These are phyloP conservation scores for Aspergillus nidulans DNA, from an alignment of 495 filamentous ascomycete genomes.

Conservation along the genomic window DNA sequence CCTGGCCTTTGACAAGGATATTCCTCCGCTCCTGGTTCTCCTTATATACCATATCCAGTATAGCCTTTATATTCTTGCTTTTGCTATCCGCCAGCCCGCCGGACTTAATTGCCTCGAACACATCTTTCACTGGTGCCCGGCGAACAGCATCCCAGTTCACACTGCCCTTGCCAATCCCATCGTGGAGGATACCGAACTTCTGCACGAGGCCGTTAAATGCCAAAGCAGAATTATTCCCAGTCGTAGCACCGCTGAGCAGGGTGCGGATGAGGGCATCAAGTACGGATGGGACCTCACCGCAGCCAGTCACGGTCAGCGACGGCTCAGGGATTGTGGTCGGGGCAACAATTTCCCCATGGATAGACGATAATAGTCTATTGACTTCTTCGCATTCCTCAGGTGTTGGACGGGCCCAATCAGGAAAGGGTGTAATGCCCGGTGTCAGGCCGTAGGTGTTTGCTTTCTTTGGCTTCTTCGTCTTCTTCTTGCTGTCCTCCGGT, in stretches of 20 bases:
- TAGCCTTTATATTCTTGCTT: slow-evolving; percentile 71
- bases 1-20: slow-evolving; percentile 23
- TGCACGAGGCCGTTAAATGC: slow-evolving; percentile 69
- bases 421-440: slow-evolving; percentile 59
- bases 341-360: slow-evolving; percentile 61
- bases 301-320: slow-evolving; percentile 77
- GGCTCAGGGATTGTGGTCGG: slow-evolving; percentile 70
- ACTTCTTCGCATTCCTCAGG: slow-evolving; percentile 70
- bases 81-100: slow-evolving; percentile 69
- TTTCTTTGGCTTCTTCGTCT: slow-evolving; percentile 20
- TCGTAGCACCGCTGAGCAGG: slow-evolving; percentile 71
- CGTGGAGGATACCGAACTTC: slow-evolving; percentile 60
- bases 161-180: slow-evolving; percentile 66
- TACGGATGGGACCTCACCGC: slow-evolving; percentile 89
- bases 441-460: slow-evolving; percentile 37
- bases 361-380: slow-evolving; percentile 57
- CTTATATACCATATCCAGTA: slow-evolving; percentile 73
- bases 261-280: slow-evolving; percentile 86
- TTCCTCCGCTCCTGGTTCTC: slow-evolving; percentile 56
- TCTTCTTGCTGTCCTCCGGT: neutral
- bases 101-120: slow-evolving; percentile 67
- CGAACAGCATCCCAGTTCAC: slow-evolving; percentile 86
- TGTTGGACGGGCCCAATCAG: slow-evolving; percentile 63
- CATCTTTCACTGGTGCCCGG: slow-evolving; percentile 52
- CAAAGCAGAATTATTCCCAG: slow-evolving; percentile 57